Evolutionary conservation across 2,329 filamentous ascomycete genomes (phyloP).

Genomic region (Pestalotiopsis sp.): DNA sequence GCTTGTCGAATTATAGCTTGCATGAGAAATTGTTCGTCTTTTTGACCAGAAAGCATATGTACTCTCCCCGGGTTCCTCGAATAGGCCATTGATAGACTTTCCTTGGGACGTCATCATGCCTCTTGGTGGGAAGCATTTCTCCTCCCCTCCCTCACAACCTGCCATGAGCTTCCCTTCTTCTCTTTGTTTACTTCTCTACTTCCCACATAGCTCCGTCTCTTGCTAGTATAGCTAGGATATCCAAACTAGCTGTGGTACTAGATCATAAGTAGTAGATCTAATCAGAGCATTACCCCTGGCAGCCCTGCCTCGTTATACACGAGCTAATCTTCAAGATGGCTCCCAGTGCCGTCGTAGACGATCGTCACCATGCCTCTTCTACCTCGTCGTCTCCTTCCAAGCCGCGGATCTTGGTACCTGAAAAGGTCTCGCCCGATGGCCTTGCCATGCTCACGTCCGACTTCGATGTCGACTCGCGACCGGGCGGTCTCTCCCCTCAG

Average conservation of each 20-base stretch:
- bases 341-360: not conserved
- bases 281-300: no score
- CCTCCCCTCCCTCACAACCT: not conserved
- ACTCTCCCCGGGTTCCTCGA: no score
- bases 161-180: not conserved
- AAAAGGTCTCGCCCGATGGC: slow-evolving; percentile 81
- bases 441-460: slow-evolving; percentile 67
- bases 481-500: slow-evolving; percentile 57
- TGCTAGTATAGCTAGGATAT: no score
- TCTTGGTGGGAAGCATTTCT: not conserved
- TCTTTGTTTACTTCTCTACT: not conserved
- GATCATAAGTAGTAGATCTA: not conserved
- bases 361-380: not conserved
- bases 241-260: not conserved
- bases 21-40: not conserved
- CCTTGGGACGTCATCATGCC: not conserved
- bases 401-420: slow-evolving; percentile 68
- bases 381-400: slow-evolving; percentile 9
- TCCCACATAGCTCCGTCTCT: not conserved
- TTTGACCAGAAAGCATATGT: no score
- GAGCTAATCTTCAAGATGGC: not conserved
- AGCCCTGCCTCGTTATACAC: no score
- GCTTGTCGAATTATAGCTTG: not conserved
- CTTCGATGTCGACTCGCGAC: slow-evolving; percentile 71
- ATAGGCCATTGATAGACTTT: not conserved